These are phyloP conservation scores for Chloranthus sessilifolius DNA, from an alignment of 164 flowering plant species.

Conservation along the genomic window DNA sequence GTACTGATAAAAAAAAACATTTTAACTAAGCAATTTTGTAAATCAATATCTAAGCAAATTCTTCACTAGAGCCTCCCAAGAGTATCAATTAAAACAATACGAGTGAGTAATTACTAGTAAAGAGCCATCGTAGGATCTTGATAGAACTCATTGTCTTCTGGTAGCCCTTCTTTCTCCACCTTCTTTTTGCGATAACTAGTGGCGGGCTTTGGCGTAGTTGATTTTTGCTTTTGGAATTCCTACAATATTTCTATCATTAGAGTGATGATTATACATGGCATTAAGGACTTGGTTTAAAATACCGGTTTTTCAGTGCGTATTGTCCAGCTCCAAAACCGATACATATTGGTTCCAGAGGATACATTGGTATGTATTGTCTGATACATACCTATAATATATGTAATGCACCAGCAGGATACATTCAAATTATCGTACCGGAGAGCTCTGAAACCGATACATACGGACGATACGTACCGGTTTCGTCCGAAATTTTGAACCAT, in stretches of 20 bases:
- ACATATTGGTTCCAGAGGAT: no score
- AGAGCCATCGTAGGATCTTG: constrained; percentile 72
- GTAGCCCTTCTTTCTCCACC: constrained; percentile 67
- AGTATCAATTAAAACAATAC: neutral
- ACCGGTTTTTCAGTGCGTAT: no score
- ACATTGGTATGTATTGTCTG: no score
- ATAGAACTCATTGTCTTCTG: constrained; percentile 54
- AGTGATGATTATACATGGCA: neutral
- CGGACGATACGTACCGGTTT: no score
- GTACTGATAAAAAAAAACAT: constrained; percentile 42
- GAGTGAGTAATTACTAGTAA: constrained; percentile 54
- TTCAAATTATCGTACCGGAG: no score
- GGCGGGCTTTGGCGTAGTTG: constrained; percentile 62
- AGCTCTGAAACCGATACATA: no score
- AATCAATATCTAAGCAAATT: neutral
- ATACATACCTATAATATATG: no score
- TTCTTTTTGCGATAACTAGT: constrained; percentile 88
- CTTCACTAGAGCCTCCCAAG: neutral
- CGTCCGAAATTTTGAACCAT: no score
- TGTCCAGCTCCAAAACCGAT: no score
- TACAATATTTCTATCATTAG: constrained; percentile 17
- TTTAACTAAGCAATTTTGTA: neutral
- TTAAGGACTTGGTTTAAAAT: neutral
- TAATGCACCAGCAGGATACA: no score
- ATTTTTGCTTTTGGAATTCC: constrained; percentile 70